phyloP scores from a whole-genome alignment of 805 yeast species.

The Brettanomyces sp. region DNA sequence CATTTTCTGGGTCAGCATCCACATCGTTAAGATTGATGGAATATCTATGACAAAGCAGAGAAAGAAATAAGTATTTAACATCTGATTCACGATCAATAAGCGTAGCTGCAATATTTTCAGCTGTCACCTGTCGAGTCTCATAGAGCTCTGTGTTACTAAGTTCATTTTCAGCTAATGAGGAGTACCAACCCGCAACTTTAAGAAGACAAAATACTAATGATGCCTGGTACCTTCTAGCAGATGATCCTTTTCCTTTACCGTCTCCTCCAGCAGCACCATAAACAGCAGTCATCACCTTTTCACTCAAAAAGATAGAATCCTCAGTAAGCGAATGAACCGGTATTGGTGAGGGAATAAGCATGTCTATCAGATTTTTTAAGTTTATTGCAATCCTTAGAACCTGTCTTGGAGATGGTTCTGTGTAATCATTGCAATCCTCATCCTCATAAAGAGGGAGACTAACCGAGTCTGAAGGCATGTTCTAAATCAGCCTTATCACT shows the following conservation, averaged over 20 bases:
- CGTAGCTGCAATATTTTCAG: slow-evolving; percentile 62
- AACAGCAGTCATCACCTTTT: slow-evolving; percentile 49
- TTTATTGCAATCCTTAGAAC: slow-evolving; percentile 61
- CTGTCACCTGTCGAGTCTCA: slow-evolving; percentile 52
- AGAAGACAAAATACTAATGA: slow-evolving; percentile 61
- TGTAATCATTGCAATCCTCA: slow-evolving; percentile 25
- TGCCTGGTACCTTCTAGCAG: slow-evolving; percentile 56
- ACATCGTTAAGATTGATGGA: slow-evolving; percentile 52
- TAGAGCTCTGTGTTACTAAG: slow-evolving; percentile 61
- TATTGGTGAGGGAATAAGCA: slow-evolving; percentile 58
- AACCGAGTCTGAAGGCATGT: neutral
- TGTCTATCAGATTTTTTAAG: slow-evolving; percentile 64
- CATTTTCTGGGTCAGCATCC: slow-evolving; percentile 60
- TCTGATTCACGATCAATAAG: slow-evolving; percentile 56
- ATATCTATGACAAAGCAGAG: slow-evolving; percentile 71
- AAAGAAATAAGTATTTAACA: slow-evolving; percentile 57
- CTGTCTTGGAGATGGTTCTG: slow-evolving; percentile 56
- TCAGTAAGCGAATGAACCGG: slow-evolving; percentile 41
- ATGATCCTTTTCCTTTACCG: slow-evolving; percentile 49
- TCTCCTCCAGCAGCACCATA: slow-evolving; percentile 74
- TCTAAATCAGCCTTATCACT: too few relatives aligned
- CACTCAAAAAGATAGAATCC: slow-evolving; percentile 51
- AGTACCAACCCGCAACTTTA: slow-evolving; percentile 75
- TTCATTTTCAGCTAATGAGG: slow-evolving; percentile 46
- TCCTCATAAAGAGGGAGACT: slow-evolving; percentile 18